Percentiles rank a stretch among this genome's conserved stretches.
Conservation (phyloP, 2,329 filamentous ascomycete genomes). For the Akanthomyces muscarius region DNA sequence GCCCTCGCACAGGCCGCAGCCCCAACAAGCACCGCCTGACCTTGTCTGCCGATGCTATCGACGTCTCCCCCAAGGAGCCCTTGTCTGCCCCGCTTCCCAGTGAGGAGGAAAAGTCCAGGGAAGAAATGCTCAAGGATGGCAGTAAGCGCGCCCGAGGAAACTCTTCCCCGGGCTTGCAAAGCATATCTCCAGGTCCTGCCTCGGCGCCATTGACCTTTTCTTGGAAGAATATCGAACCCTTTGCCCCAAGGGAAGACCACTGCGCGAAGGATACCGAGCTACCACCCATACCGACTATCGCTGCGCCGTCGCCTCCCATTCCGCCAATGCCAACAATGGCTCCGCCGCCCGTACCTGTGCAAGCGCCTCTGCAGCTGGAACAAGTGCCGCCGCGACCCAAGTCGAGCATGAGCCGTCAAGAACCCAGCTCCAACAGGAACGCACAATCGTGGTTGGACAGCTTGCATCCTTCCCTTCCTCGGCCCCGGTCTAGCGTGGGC, state of each 20-base stretch:
- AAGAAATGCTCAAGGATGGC: conserved; percentile 36
- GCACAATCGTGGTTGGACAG: background rate
- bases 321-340: conserved; percentile 17
- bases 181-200: conserved; percentile 59
- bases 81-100: conserved; percentile 57
- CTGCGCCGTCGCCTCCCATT: background rate
- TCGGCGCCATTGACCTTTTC: conserved; percentile 62
- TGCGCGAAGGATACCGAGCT: background rate
- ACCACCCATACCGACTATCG: background rate
- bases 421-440: conserved; percentile 2
- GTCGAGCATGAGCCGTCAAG: conserved; percentile 27
- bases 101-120: conserved; percentile 45
- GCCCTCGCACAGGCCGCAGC: conserved; percentile 49
- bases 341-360: conserved; percentile 21
- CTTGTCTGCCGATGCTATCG: conserved; percentile 56
- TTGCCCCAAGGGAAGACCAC: background rate
- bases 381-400: conserved; percentile 34
- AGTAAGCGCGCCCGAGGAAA: conserved; percentile 48
- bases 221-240: conserved; percentile 42
- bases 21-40: conserved; percentile 58
- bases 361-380: conserved; percentile 16
- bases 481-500: conserved; percentile 15
- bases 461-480: background rate
- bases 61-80: conserved; percentile 50
- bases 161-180: conserved; percentile 47